Conservation (phyloP, 768 basidiomycete genomes). For the Lentinula sp. region DNA sequence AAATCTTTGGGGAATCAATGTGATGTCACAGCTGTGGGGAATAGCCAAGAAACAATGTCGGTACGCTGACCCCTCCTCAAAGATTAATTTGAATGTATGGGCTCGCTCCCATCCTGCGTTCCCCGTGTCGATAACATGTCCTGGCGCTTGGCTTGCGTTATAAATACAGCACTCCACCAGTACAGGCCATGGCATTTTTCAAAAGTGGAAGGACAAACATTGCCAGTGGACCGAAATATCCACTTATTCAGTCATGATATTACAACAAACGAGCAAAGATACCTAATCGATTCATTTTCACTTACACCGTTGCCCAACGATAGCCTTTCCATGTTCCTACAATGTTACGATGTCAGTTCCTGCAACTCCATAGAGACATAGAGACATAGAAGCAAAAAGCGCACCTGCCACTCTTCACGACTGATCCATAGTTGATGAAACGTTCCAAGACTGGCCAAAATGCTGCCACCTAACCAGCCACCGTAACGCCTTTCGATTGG, state of each 20-base stretch:
- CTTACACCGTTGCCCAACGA: constrained; percentile 84
- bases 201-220: too few relatives aligned
- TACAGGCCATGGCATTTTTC: too few relatives aligned
- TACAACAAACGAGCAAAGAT: not conserved
- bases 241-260: not conserved
- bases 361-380: not conserved
- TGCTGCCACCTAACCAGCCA: constrained; percentile 94
- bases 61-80: too few relatives aligned
- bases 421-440: constrained; percentile 98
- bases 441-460: constrained; percentile 90
- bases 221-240: too few relatives aligned
- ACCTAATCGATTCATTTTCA: constrained; percentile 18
- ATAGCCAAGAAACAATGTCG: too few relatives aligned
- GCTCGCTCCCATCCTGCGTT: too few relatives aligned
- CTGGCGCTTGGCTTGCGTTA: too few relatives aligned
- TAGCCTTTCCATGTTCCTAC: constrained; percentile 78
- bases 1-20: too few relatives aligned
- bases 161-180: too few relatives aligned
- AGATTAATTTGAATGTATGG: too few relatives aligned
- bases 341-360: not conserved
- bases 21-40: too few relatives aligned
- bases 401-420: constrained; percentile 86
- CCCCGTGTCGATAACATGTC: too few relatives aligned
- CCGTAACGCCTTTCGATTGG: constrained; percentile 86
- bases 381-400: constrained; percentile 16